phyloP scores from a whole-genome alignment of 1,139 yeast genomes.

The Yamadazyma kanchanaburiensis region DNA sequence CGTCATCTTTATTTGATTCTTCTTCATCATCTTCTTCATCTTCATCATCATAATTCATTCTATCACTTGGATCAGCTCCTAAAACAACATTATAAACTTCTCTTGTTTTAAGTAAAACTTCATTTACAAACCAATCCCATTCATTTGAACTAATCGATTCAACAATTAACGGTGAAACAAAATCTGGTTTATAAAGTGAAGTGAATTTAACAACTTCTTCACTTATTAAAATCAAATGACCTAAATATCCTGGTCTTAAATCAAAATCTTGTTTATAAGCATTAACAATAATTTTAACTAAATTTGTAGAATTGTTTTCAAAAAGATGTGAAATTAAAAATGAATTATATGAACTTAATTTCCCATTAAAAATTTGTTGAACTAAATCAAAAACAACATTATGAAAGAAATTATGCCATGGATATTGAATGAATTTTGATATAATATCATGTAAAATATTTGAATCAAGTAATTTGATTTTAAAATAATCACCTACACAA shows the following conservation, averaged over 20 bases:
- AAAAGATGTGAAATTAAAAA: constrained; percentile 45
- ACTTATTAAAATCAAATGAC: constrained; percentile 44
- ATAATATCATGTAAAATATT: constrained; percentile 32
- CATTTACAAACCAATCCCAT: constrained; percentile 48
- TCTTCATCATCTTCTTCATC: constrained; percentile 3
- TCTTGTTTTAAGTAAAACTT: constrained; percentile 40
- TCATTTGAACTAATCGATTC: constrained; percentile 32
- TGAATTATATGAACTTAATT: constrained; percentile 45
- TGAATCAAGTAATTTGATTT: constrained; percentile 41
- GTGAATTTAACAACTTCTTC: constrained; percentile 51
- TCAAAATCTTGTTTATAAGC: constrained; percentile 23
- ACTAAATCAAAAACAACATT: constrained; percentile 48
- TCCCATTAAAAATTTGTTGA: constrained; percentile 49
- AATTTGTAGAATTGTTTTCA: constrained; percentile 24
- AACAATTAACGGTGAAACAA: constrained; percentile 43
- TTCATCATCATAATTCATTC: constrained; percentile 11
- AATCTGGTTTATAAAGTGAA: constrained; percentile 46
- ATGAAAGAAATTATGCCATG: constrained; percentile 51
- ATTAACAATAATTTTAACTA: constrained; percentile 32
- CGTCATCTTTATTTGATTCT: constrained; percentile 5
- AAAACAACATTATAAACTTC: constrained; percentile 46
- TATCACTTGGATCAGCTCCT: constrained; percentile 24
- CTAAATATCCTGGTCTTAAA: constrained; percentile 47
- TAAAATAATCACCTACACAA: constrained; percentile 44
- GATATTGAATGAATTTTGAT: constrained; percentile 34